These are phyloP conservation scores for Asterella californica DNA, from an alignment of 225 moss, liverwort and hornwort genomes.

Conservation along the genomic window DNA sequence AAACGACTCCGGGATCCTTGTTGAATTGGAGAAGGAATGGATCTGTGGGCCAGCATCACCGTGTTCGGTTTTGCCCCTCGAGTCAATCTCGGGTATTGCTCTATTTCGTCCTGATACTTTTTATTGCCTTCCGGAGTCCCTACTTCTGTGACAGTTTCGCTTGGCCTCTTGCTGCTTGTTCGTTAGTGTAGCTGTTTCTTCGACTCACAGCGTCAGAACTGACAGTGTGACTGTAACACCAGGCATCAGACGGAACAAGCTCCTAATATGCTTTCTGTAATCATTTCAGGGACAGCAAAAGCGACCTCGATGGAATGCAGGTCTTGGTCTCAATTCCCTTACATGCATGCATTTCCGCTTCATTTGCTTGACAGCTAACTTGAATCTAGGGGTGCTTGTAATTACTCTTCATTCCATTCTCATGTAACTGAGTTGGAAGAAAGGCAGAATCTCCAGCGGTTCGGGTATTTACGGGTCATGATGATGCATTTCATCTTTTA, in stretches of 20 bases:
- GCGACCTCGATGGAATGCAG: constrained; percentile 7
- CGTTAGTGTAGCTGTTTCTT: neutral
- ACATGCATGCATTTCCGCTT: neutral
- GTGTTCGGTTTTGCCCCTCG: constrained; percentile 2
- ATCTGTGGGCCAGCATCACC: neutral
- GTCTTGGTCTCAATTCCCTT: neutral
- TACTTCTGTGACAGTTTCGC: neutral
- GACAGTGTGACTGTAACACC: neutral
- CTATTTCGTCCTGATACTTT: neutral
- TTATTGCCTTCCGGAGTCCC: neutral
- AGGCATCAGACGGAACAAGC: neutral
- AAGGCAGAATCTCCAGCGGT: neutral
- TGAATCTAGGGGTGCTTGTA: neutral
- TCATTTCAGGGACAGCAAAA: constrained; percentile 13
- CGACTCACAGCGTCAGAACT: neutral
- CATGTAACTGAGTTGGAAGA: neutral
- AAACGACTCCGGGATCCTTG: neutral
- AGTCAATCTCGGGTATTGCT: constrained; percentile 14
- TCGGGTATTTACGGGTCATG: neutral
- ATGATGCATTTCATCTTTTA: neutral
- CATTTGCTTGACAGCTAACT: neutral
- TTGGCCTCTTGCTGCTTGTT: neutral
- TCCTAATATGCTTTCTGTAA: neutral
- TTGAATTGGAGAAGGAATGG: constrained; percentile 8
- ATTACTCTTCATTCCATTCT: neutral